Evolutionary conservation across 2,329 filamentous ascomycete species (phyloP), one percentile per base, ranked within the genome.

Genomic region (Xylaria sp.): DNA sequence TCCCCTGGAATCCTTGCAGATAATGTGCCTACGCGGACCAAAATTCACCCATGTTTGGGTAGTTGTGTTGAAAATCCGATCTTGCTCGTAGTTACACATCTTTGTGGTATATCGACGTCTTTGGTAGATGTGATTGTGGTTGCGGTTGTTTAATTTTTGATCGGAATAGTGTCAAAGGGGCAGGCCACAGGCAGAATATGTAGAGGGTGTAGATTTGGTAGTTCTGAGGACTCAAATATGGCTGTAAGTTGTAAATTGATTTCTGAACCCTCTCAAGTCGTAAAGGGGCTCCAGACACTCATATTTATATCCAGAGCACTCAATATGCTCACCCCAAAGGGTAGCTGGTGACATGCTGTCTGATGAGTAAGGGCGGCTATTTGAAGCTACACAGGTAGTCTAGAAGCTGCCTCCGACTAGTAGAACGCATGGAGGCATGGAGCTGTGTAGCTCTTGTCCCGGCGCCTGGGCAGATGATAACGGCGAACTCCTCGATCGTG

Each of bases 61-160:
- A n/a, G 31, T 54, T 17, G 31, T 17, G 33, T 39, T 27, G 9
- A 17, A 55, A 1, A 39, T 5, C 51, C 38, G 31, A 11, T 10
- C 25, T 55, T 55, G 33, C 11, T 39, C 33, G 27, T 50, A 50
- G 17, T 50, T 36, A 5, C 17, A 53, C 29, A 53, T 53, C n/a
- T 11, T 36, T 20, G 29, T 15, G 5, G 17, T 53, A 5, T 5
- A 36, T 39, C 17, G n/a, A n/a, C 11, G 15, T 31, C 29, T 31
- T 31, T 31, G 4, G 29, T 31, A 7, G 29, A 7, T 31, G 29
- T 31, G 29, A n/a, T n/a, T n/a, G 29, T 31, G 29, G 7, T 31
- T 31, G n/a, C n/a, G n/a, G n/a, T n/a, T n/a, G n/a, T 31, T 3
- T 4, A 31, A 31, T 31, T 31, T 31, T 7, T 4, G 29, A 4